Evolutionary conservation across 2,329 filamentous ascomycete species (phyloP), one percentile per base, ranked within the genome.

Genomic region (Nigrograna mackinnonii): DNA sequence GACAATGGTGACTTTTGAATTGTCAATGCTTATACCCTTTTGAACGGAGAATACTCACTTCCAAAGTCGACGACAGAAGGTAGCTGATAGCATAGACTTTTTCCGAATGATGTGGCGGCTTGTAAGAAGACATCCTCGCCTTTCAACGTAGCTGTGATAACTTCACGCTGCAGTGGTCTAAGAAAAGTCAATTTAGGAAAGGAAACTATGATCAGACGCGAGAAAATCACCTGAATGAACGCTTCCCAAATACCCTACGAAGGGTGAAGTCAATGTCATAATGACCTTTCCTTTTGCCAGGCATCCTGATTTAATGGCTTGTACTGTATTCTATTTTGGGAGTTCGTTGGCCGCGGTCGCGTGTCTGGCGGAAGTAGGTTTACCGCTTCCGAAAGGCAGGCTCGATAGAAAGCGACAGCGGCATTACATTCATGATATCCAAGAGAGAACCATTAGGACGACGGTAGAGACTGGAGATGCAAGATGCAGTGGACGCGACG

Each of bases 71-170:
- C 85, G 22, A 96, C 84, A 18, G 91, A 91, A 6, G 91, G 91
- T 1, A 96, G 78, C 66, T 96, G 91, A 64, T 92, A 96, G 72
- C 92, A 96, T 39, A 96, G 69, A 60, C 89, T 95, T 69, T 96
- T 96, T 31, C 91, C 92, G 66, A 96, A 96, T 7, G 86, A 89
- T 3, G 88, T 91, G 41, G 88, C 88, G 35, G 92, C 92, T 69
- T 96, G 92, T 1, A 97, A 80, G 62, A 95, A 96, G 32, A 97
- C 87, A 84, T 97, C 92, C 49, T 91, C 79, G 13, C 89, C 87
- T 42, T 87, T 82, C 6, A 96, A 77, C 3, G 89, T 88, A 6
- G 89, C 87, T 44, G 80, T 77, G 41, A 97, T 92, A 43, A 96
- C 91, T 60, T 97, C 91, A 46, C 89, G 83, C 64, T 96, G 92